Percentiles rank a stretch among this genome's conserved stretches.
These are phyloP conservation scores for Aspergillus mulundensis DNA, from an alignment of 495 filamentous ascomycete species.

Conservation along the genomic window DNA sequence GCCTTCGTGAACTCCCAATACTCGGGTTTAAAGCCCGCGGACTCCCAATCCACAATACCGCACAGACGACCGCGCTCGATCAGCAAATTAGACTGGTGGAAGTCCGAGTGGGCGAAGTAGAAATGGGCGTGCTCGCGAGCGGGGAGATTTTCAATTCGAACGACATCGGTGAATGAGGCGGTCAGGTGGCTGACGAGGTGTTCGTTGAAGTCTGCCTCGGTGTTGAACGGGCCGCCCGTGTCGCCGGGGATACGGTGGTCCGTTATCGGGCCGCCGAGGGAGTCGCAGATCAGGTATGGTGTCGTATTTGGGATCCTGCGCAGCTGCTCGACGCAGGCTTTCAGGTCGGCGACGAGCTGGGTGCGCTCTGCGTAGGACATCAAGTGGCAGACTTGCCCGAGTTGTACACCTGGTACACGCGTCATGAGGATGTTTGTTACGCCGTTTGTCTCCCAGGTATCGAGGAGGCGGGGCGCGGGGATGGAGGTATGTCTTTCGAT, in stretches of 20 bases:
- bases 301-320: slow-evolving; percentile 21
- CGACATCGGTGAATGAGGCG: neutral
- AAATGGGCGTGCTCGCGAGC: neutral
- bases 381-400: slow-evolving; percentile 7
- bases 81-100: slow-evolving; percentile 25
- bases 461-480: slow-evolving; percentile 18
- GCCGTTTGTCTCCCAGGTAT: slow-evolving; percentile 6
- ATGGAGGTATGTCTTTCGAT: slow-evolving; percentile 20
- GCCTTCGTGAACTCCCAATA: slow-evolving; percentile 34
- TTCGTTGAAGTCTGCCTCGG: slow-evolving; percentile 14
- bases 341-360: slow-evolving; percentile 16
- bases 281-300: slow-evolving; percentile 15
- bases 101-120: slow-evolving; percentile 27
- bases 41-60: slow-evolving; percentile 33
- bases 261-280: slow-evolving; percentile 14
- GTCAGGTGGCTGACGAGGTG: neutral
- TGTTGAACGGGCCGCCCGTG: slow-evolving; percentile 17
- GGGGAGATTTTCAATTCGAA: neutral
- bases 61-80: slow-evolving; percentile 19
- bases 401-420: slow-evolving; percentile 5
- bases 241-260: slow-evolving; percentile 19
- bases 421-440: slow-evolving; percentile 19
- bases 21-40: slow-evolving; percentile 28
- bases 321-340: slow-evolving; percentile 12
- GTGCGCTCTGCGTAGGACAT: slow-evolving; percentile 22